Evolutionary conservation across 2,329 filamentous ascomycete species (phyloP), one percentile per base, ranked within the genome.

Genomic region (Leptoxyphium fumago): DNA sequence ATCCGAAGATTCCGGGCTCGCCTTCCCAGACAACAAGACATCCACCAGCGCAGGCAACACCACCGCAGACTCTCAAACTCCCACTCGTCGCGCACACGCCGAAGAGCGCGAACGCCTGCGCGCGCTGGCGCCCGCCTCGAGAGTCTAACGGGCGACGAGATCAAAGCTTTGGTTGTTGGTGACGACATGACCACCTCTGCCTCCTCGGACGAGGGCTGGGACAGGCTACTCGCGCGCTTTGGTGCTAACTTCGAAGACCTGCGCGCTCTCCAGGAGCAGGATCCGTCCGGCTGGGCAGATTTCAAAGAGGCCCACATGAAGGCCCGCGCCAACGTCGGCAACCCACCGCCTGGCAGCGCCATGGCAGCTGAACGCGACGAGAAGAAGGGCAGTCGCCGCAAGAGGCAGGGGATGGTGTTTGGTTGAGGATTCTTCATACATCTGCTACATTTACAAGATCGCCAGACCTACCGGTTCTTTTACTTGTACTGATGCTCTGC

Each of bases 231-330:
- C 50, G 70, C 75, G 52, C 74, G 79, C 55, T 68, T 75, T 14
- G 75, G 74, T 5, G 71, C 73, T 26, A 83, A 86, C 50, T 77
- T 78, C 0, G 74, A 78, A 48, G 72, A 82, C 58, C 76, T 83
- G 73, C 71, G 73, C 41, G 63, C 64, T 7, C 76, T 87, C 55
- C 70, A 68, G 52, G 52, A 58, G 38, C 61, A 65, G 44, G 60
- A 64, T 53, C 60, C 61, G 8, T 48, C 50, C 29, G 58, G 52
- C 5, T 64, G 59, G 58, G 54, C 56, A 45, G 48, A 53, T 36
- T 62, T 63, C 44, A 54, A 52, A 46, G 59, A 62, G 46, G 51
- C 54, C 44, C 61, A 63, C 43, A 49, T 59, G 46, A 60, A 55
- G 50, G 60, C 60, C 36, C 50, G 56, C 42, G 52, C 54, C 52